Evolutionary conservation across 192 early-diverging fungal genomes (phyloP), one percentile per base, ranked within the genome.

Genomic region (Backusella tarrabulga): DNA sequence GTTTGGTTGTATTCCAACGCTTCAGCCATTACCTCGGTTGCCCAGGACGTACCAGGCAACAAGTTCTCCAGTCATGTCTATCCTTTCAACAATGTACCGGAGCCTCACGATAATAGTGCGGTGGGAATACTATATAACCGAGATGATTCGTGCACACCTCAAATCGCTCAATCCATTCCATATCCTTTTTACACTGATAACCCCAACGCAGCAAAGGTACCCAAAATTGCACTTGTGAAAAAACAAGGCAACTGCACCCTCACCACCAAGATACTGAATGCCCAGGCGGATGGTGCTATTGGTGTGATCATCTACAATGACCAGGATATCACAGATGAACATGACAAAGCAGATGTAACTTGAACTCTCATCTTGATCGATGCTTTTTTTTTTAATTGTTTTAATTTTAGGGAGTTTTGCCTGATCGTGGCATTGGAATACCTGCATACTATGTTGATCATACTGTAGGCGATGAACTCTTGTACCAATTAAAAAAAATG

Each of bases 281-380:
- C 84, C 9, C 77, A 80, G 38, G 23, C 52, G 29, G 79, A 84
- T 15, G 56, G 60, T 1, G 79, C 87, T 7, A 73, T 73, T 6
- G 84, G 63, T 14, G 77, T 60, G 2, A 77, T 88, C 23, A 67
- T 88, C 21, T 88, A 81, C 38, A 46, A 42, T 52, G 80, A 76
- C 72, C 74, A 78, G n/a, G 60, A 44, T 35, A 72, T 66, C 0
- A 56, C 69, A 60, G 66, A 68, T 32, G n/a, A 26, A 1, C 56
- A 69, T 32, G 63, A 66, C 6, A 70, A 56, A 19, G 34, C 35
- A 67, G 34, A 40, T 26, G 34, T 23, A 69, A 23, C 38, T 40
- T 38, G 38, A 38, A 38, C 38, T 40, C 3, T 40, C 9, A 40
- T 40, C 38, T 40, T 40, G 38, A 40, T 40, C 38, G 38, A 40